Base-by-base conservation (phyloP, 202 grass and related monocot genomes). In the Panicum hallii region DNA sequence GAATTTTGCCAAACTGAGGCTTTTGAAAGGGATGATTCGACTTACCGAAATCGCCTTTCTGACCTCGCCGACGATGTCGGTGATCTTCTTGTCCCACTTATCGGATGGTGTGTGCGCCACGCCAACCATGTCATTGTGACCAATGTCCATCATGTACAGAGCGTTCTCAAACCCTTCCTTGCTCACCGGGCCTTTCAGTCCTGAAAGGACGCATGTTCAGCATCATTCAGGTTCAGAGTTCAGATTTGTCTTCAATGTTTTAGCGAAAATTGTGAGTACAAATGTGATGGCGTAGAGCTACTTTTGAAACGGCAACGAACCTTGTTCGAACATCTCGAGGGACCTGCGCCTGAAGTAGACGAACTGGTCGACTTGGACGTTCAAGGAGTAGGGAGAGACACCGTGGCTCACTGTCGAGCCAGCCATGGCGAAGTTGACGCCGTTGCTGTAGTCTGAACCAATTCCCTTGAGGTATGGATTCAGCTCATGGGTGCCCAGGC, bases 381-480 rank as follows among this genome's bases (percentile, higher is more conserved):
- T 84, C 54, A 95, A 12, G 63, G 93, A 88, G 63, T 92, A 95
- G 56, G 81, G 68, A 20, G 87, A 63, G 52, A 80, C 49, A 10
- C 88, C 60, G 5, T 90, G 93, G 0, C 70, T 36, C 17, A 78
- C 89, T 4, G 83, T 82, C 0, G 93, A 95, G 58, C 93, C 93
- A 5, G 79, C 75, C 75, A 95, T 80, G 50, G 93, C 93, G 8
- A 95, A 95, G 69, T 95, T 95, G 72, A 80, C 93, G 1, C 93
- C 93, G 55, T 92, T 95, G 64, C 88, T 90, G 86, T 92, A 95
- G 67, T 95, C 90, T 47, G 93, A 84, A 43, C 90, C 93, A 15
- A 95, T 61, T 41, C 77, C 62, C 84, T 92, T 90, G 72, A 95
- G 67, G 45, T 90, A 95, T 20, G 93, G 93, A 60, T 86, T 85